phyloP scores from a whole-genome alignment of 768 basidiomycete species.

The Leccinum variicolor region DNA sequence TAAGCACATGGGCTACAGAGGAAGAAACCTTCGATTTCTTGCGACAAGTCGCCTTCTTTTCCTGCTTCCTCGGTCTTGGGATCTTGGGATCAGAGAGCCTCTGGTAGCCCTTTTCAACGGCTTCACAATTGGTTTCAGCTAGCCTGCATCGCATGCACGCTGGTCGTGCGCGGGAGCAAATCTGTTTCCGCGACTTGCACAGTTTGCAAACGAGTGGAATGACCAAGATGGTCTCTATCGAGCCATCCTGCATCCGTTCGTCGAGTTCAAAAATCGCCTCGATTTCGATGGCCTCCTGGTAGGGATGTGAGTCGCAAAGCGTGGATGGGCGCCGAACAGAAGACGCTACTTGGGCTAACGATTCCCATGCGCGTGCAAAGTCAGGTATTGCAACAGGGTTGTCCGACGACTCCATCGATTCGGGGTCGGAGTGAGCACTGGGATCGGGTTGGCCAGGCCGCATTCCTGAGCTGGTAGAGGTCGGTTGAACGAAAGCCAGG shows the following conservation, averaged over 20 bases:
- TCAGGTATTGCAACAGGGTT: constrained; percentile 5
- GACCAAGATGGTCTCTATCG: constrained; percentile 16
- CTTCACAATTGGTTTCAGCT: constrained; percentile 1
- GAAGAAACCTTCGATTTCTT: background rate
- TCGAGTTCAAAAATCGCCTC: constrained; percentile 27
- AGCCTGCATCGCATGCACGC: constrained; percentile 23
- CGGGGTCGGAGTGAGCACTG: background rate
- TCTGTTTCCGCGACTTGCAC: constrained; percentile 8
- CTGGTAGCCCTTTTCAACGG: constrained; percentile 12
- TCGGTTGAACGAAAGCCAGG: background rate
- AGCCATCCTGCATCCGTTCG: constrained; percentile 6
- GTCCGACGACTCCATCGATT: background rate
- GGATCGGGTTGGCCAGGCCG: background rate
- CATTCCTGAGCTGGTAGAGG: constrained; percentile 6
- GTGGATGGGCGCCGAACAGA: constrained; percentile 26
- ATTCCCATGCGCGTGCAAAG: constrained; percentile 22
- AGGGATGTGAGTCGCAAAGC: constrained; percentile 13
- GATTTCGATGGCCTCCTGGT: constrained; percentile 20
- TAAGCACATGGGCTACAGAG: background rate
- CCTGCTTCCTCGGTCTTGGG: background rate
- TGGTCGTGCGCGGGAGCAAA: constrained; percentile 28
- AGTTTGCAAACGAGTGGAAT: constrained; percentile 19
- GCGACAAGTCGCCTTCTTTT: background rate
- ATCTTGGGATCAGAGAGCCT: constrained; percentile 22
- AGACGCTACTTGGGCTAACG: background rate